These are phyloP conservation scores for Heritiera fomes DNA, from an alignment of 345 rosid species.

Conservation along the genomic window DNA sequence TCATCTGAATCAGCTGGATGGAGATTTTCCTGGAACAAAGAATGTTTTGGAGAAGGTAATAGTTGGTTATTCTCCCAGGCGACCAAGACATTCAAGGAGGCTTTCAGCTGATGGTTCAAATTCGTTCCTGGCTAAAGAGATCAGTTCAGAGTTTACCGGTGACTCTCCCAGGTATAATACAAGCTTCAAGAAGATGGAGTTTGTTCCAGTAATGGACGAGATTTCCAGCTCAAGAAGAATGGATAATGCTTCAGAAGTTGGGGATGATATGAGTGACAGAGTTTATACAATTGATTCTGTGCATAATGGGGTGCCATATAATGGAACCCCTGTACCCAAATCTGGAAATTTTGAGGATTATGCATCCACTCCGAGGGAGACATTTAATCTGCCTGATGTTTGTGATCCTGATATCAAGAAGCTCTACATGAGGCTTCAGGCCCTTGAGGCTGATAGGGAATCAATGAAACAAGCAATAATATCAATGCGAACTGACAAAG, in stretches of 20 bases:
- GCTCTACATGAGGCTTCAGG: constrained; percentile 90
- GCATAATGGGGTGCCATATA: constrained; percentile 45
- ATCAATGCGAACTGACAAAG: constrained; percentile 91
- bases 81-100: constrained; percentile 52
- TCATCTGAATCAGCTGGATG: constrained; percentile 50
- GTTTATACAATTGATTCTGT: constrained; percentile 88
- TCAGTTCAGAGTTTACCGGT: constrained; percentile 36
- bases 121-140: constrained; percentile 51
- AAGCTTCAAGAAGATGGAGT: constrained; percentile 55
- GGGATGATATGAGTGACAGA: constrained; percentile 77
- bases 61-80: constrained; percentile 74
- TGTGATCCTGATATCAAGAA: constrained; percentile 80
- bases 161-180: constrained; percentile 59
- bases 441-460: constrained; percentile 98
- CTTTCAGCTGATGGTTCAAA: constrained; percentile 59
- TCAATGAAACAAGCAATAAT: constrained; percentile 89
- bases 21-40: constrained; percentile 48
- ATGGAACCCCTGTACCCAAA: constrained; percentile 44
- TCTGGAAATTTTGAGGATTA: constrained; percentile 46
- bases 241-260: constrained; percentile 57
- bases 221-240: constrained; percentile 36
- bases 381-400: constrained; percentile 46
- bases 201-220: constrained; percentile 41
- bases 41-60: constrained; percentile 65
- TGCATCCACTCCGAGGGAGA: constrained; percentile 49